Evolutionary conservation across 108 stramenopile genomes (phyloP).

Genomic region (Poteriospumella lacustris): DNA sequence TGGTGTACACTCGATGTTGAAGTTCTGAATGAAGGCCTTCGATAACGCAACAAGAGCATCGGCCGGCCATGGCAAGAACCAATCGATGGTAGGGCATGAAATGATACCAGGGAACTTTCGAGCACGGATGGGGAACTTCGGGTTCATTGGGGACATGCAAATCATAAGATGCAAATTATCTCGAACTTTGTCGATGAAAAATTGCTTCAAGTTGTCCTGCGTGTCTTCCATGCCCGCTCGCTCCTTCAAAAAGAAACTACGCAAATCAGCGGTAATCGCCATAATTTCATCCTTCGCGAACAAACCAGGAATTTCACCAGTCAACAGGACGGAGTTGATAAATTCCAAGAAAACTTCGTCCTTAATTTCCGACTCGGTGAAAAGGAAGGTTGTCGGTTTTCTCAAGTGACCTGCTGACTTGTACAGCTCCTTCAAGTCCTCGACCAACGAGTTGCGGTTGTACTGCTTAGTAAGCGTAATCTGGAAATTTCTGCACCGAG

Average conservation of each 20-base stretch:
- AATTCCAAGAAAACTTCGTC: constrained; percentile 79
- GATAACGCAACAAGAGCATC: constrained; percentile 76
- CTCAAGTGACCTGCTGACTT: constrained; percentile 71
- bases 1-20: constrained; percentile 62
- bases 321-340: constrained; percentile 75
- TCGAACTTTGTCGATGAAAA: constrained; percentile 72
- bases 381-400: constrained; percentile 73
- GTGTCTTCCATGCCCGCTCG: constrained; percentile 75
- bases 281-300: constrained; percentile 89
- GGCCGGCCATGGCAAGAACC: constrained; percentile 85
- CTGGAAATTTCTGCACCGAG: constrained; percentile 73
- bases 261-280: constrained; percentile 72
- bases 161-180: constrained; percentile 80
- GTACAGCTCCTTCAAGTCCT: constrained; percentile 74
- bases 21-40: constrained; percentile 68
- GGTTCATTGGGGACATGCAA: constrained; percentile 86
- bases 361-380: constrained; percentile 84
- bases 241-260: constrained; percentile 56
- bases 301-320: constrained; percentile 77
- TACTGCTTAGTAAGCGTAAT: constrained; percentile 83
- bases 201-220: constrained; percentile 73
- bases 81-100: constrained; percentile 75
- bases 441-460: constrained; percentile 65
- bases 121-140: constrained; percentile 73
- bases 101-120: constrained; percentile 80